Percentiles rank a stretch among this genome's conserved stretches.
These are phyloP conservation scores for Ophiostoma novo-ulmi DNA, from an alignment of 2,329 filamentous ascomycete species.

Conservation along the genomic window DNA sequence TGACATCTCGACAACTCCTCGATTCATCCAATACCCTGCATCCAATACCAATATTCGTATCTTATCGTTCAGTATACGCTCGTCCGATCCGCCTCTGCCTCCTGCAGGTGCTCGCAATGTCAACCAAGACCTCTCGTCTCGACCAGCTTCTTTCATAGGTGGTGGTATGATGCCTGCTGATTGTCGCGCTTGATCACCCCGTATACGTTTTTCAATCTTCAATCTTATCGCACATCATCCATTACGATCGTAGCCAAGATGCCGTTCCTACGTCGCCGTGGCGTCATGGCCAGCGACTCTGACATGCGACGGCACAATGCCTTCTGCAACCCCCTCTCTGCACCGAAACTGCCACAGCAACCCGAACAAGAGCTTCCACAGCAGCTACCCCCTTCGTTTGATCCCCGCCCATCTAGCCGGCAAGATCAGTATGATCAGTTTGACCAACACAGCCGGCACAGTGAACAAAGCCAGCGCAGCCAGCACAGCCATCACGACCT, in stretches of 20 bases:
- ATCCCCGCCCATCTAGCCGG: background rate
- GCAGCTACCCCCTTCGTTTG: slow-evolving; percentile 7
- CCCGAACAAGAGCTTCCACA: slow-evolving; percentile 10
- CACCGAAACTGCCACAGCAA: slow-evolving; percentile 21
- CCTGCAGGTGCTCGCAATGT: slow-evolving; percentile 21
- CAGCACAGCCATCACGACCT: background rate
- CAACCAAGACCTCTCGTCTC: slow-evolving; percentile 18
- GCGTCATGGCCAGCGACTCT: slow-evolving; percentile 54
- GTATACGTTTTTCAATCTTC: background rate
- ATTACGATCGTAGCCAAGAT: slow-evolving; percentile 35
- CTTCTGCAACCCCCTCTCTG: slow-evolving; percentile 32
- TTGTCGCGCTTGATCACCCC: slow-evolving; percentile 13
- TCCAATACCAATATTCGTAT: background rate
- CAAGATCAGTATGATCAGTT: slow-evolving; percentile 2
- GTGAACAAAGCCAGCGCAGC: background rate
- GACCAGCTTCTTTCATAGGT: slow-evolving; percentile 20
- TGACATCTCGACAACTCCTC: background rate
- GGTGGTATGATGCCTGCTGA: slow-evolving; percentile 15
- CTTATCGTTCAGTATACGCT: background rate
- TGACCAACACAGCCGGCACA: slow-evolving; percentile 10
- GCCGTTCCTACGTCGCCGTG: slow-evolving; percentile 59
- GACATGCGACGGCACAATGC: slow-evolving; percentile 52
- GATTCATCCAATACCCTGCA: background rate
- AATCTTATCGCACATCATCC: slow-evolving; percentile 26
- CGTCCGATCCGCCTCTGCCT: background rate